Evolutionary conservation across 2,329 filamentous ascomycete species (phyloP), one percentile per base, ranked within the genome.

Genomic region (Xylariomycetidae sp.): DNA sequence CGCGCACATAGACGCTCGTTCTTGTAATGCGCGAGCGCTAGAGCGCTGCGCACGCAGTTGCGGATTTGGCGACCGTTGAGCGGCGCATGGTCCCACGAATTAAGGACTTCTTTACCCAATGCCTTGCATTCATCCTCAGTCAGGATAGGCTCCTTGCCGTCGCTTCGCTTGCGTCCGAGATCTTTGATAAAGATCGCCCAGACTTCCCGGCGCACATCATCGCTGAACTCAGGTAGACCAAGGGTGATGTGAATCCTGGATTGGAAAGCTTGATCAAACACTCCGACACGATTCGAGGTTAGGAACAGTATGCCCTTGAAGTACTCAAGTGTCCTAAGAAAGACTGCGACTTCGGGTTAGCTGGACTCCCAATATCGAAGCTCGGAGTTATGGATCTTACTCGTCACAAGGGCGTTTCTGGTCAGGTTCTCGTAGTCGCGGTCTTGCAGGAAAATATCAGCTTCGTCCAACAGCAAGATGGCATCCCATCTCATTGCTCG

Each of bases 201-300:
- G 23, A 25, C 23, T 25, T 12, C 23, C 14, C 14, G n/a, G 5
- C 23, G 23, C 4, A 14, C 14, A 25, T 25, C 23, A n/a, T 25
- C 23, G 23, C 14, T 14, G 23, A 25, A 25, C 7, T 25, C 23
- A n/a, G 23, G 23, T 5, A 25, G n/a, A 4, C 23, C 7, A 14
- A 12, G 14, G 23, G 14, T 4, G 14, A 25, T 12, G 14, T 25
- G 12, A 25, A 25, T n/a, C 7, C n/a, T 25, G 23, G 23, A 12
- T 25, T 25, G 23, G 12, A 25, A 57, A 0, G 61, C 61, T 19
- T 60, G 56, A 27, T 65, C 63, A 20, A 67, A 56, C 4, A 44
- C 42, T 9, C 54, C 43, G 15, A 64, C 58, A 4, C 48, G 40
- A 28, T 52, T 52, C 2, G 50, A 52, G 0, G 52, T 54, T 4